Conservation (phyloP, 805 yeast genomes). For the Pichia phayaonensis region DNA sequence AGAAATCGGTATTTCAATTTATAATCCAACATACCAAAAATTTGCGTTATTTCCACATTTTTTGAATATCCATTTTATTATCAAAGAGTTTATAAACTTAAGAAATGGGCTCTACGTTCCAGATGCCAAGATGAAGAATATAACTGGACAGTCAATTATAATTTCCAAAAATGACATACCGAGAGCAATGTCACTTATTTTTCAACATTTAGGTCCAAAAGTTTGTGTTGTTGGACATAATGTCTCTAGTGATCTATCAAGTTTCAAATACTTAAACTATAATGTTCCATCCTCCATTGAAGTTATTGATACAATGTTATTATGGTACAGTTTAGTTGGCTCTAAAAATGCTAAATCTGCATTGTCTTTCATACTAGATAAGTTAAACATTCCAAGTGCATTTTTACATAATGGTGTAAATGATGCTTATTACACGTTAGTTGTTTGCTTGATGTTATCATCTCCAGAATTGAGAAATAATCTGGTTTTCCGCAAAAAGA, state of each 20-base stretch:
- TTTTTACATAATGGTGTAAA: constrained; percentile 28
- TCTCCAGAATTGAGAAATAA: constrained; percentile 23
- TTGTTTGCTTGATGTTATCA: constrained; percentile 21
- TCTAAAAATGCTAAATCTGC: constrained; percentile 13
- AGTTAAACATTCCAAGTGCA: constrained; percentile 23
- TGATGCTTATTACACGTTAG: constrained; percentile 26
- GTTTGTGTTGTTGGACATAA: constrained; percentile 26
- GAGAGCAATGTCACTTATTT: constrained; percentile 11
- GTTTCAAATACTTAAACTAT: constrained; percentile 14
- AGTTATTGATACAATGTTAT: constrained; percentile 23
- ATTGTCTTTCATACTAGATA: constrained; percentile 21
- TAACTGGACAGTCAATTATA: constrained; percentile 24
- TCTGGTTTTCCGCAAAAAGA: constrained; percentile 5
- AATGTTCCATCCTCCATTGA: constrained; percentile 14
- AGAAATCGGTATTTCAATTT: constrained; percentile 26
- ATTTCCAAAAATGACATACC: constrained; percentile 14
- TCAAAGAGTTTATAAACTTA: constrained; percentile 16
- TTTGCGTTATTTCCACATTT: constrained; percentile 26
- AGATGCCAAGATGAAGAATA: constrained; percentile 20
- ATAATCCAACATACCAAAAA: constrained; percentile 25
- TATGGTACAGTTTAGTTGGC: constrained; percentile 21
- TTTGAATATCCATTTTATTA: constrained; percentile 22
- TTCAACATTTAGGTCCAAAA: constrained; percentile 13
- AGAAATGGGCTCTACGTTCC: constrained; percentile 23
- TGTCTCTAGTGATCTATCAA: constrained; percentile 20